These are phyloP conservation scores for Pseudodiploospora longispora DNA, from an alignment of 2,329 filamentous ascomycete species.

Conservation along the genomic window DNA sequence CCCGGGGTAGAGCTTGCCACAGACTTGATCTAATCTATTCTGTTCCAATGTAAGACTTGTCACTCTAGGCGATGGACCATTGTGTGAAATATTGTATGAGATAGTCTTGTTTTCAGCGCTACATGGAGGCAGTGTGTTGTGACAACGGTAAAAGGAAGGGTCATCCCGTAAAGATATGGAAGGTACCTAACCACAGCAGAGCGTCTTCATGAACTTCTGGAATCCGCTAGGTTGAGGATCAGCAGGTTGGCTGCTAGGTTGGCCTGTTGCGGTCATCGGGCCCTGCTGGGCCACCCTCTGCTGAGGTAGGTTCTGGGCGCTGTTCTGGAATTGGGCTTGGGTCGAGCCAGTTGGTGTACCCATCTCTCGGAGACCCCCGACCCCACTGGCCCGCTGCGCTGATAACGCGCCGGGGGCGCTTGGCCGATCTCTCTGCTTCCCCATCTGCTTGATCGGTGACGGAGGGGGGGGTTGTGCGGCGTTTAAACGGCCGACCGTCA, in stretches of 20 bases:
- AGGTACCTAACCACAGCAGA: slow-evolving; percentile 71
- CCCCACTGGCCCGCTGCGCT: slow-evolving; percentile 69
- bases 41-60: no score
- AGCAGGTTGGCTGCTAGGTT: slow-evolving; percentile 46
- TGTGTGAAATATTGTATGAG: no score
- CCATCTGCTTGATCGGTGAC: slow-evolving; percentile 73
- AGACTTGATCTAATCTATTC: no score
- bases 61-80: no score
- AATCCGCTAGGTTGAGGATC: slow-evolving; percentile 70
- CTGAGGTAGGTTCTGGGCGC: slow-evolving; percentile 75
- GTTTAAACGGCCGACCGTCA: slow-evolving; percentile 87
- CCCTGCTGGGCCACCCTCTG: slow-evolving; percentile 54
- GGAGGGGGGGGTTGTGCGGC: slow-evolving; percentile 84
- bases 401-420: slow-evolving; percentile 66
- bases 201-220: slow-evolving; percentile 85
- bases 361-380: slow-evolving; percentile 65
- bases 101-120: no score
- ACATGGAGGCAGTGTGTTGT: slow-evolving; percentile 7
- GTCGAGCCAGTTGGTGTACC: slow-evolving; percentile 83
- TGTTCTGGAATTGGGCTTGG: slow-evolving; percentile 94
- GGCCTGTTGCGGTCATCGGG: slow-evolving; percentile 46
- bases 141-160: slow-evolving; percentile 22
- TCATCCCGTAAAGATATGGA: slow-evolving; percentile 18
- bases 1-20: no score
- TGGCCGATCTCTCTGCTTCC: slow-evolving; percentile 67